Evolutionary conservation across 2,329 filamentous ascomycete species (phyloP).

Genomic region (Pezicula radicicola): DNA sequence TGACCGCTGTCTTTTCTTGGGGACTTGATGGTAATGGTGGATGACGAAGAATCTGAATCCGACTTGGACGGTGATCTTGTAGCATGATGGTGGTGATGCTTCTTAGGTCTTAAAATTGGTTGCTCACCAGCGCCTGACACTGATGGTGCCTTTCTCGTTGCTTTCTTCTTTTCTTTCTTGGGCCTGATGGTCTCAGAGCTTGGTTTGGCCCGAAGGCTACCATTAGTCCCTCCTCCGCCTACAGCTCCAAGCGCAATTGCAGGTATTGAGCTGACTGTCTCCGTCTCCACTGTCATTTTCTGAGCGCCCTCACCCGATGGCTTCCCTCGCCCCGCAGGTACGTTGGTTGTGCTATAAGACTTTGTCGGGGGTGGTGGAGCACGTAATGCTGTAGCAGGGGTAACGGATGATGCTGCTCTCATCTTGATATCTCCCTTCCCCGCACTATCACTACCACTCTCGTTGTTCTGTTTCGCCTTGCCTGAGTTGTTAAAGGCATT

Average conservation of each 20-base stretch:
- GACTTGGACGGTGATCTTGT: conserved; percentile 27
- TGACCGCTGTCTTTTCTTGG: conserved; percentile 19
- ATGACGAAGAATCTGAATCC: conserved; percentile 12
- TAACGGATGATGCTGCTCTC: conserved; percentile 26
- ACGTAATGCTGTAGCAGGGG: conserved; percentile 41
- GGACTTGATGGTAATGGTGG: conserved; percentile 12
- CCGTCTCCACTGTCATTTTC: conserved; percentile 97
- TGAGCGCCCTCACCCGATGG: conserved; percentile 68
- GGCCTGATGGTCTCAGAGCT: conserved; percentile 96
- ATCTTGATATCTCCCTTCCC: conserved; percentile 45
- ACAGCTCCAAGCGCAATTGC: conserved; percentile 72
- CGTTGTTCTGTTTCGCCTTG: conserved; percentile 28
- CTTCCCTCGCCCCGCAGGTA: conserved; percentile 62
- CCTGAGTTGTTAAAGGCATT: conserved; percentile 10
- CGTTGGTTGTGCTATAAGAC: conserved; percentile 61
- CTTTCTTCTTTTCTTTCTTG: conserved; percentile 87
- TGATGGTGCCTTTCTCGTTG: conserved; percentile 68
- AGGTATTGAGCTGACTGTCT: conserved; percentile 88
- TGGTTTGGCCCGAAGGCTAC: conserved; percentile 79
- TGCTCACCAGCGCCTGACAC: conserved; percentile 73
- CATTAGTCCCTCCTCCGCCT: conserved; percentile 59
- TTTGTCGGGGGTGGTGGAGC: conserved; percentile 55
- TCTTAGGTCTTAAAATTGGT: conserved; percentile 26
- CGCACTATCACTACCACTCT: conserved; percentile 66
- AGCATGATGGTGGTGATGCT: conserved; percentile 37